A percentile compares a stretch with the other conserved stretches of the same genome.
phyloP scores from a whole-genome alignment of 1,284 basidiomycete species.

The Ustanciosporium gigantosporum region DNA sequence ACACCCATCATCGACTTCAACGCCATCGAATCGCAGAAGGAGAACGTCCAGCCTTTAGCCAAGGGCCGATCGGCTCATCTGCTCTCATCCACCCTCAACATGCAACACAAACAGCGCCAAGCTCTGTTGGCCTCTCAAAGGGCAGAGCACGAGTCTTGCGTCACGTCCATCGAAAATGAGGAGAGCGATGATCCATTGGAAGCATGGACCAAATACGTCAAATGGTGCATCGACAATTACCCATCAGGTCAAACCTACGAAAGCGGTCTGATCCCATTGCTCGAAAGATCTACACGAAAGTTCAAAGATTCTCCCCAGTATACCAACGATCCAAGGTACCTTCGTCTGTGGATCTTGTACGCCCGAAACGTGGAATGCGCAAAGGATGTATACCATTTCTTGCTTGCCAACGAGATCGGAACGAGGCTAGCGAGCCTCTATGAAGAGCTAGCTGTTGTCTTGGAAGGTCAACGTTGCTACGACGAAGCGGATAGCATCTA shows the following conservation, averaged over 20 bases:
- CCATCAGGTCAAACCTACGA: conserved; percentile 69
- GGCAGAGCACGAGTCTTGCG: conserved; percentile 38
- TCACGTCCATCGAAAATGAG: conserved; percentile 34
- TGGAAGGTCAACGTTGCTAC: conserved; percentile 75
- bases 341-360: conserved; percentile 84
- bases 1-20: conserved; percentile 59
- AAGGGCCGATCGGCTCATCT: conserved; percentile 67
- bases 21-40: conserved; percentile 66
- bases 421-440: conserved; percentile 77
- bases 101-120: conserved; percentile 52
- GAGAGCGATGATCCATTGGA: conserved; percentile 51
- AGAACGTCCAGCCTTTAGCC: conserved; percentile 68
- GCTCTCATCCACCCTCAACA: conserved; percentile 61
- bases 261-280: conserved; percentile 69
- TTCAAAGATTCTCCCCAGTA: conserved; percentile 81
- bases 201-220: conserved; percentile 66
- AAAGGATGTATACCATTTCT: conserved; percentile 65
- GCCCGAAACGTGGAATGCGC: conserved; percentile 56
- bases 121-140: conserved; percentile 43
- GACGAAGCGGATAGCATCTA: conserved; percentile 74
- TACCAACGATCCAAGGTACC: conserved; percentile 81
- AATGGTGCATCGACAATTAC: conserved; percentile 71
- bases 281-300: conserved; percentile 75
- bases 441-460: conserved; percentile 78
- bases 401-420: conserved; percentile 78